Conservation (phyloP, 768 basidiomycete genomes). For the Dentipellis fragilis region DNA sequence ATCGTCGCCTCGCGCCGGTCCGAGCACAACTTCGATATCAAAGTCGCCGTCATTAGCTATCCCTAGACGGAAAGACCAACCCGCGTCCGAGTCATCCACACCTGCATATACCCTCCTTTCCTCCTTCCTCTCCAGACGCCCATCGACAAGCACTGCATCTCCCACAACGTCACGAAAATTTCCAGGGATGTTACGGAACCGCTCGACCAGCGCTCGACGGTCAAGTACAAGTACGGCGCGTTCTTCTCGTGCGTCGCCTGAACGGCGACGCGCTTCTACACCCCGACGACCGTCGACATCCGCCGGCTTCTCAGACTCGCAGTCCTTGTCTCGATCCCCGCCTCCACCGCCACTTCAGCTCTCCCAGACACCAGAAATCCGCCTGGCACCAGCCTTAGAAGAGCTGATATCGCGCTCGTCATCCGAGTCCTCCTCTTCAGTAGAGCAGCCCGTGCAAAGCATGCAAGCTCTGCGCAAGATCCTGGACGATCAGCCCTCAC, state of each 20-base stretch:
- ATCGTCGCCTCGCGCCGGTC: neutral
- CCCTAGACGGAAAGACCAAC: neutral
- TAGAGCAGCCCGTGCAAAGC: slow-evolving; percentile 53
- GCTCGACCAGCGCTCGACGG: slow-evolving; percentile 1
- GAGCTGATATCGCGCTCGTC: slow-evolving; percentile 28
- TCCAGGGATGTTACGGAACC: neutral
- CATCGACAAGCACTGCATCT: slow-evolving; percentile 8
- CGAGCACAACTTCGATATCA: neutral
- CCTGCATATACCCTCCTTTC: slow-evolving; percentile 57
- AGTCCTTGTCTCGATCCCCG: slow-evolving; percentile 17
- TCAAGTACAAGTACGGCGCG: neutral
- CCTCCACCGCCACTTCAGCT: slow-evolving; percentile 6
- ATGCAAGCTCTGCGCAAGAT: slow-evolving; percentile 62
- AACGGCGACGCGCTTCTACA: neutral
- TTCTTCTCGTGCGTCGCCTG: neutral
- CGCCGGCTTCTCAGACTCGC: slow-evolving; percentile 10
- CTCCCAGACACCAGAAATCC: slow-evolving; percentile 3
- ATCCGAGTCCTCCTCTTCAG: slow-evolving; percentile 36
- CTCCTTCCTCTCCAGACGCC: slow-evolving; percentile 30
- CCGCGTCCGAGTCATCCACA: slow-evolving; percentile 24
- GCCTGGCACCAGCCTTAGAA: slow-evolving; percentile 47
- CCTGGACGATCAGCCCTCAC: slow-evolving; percentile 38
- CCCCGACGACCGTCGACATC: neutral
- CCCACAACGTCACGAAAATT: neutral
- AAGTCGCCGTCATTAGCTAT: neutral